These are phyloP conservation scores for Holtermanniella nyarrowii DNA, from an alignment of 768 basidiomycete species.

Conservation along the genomic window DNA sequence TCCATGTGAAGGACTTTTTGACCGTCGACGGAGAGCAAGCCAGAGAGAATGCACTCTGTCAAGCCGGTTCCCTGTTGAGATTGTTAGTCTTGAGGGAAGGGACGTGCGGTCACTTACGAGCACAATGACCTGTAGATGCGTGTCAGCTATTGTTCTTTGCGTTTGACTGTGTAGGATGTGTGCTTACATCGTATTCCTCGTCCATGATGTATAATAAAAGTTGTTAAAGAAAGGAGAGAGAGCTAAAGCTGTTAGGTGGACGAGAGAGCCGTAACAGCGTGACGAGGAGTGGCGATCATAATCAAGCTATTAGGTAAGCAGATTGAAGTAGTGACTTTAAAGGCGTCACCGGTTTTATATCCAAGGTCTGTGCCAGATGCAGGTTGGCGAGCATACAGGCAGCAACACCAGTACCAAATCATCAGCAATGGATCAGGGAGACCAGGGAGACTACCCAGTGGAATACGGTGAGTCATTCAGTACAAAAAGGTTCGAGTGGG, in stretches of 20 bases:
- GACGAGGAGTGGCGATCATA: no score
- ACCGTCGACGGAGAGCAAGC: constrained; percentile 94
- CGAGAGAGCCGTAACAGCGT: no score
- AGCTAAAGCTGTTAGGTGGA: no score
- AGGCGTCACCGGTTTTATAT: no score
- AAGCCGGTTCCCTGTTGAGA: constrained; percentile 84
- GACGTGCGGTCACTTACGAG: constrained; percentile 18
- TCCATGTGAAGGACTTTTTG: constrained; percentile 93
- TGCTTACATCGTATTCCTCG: constrained; percentile 89
- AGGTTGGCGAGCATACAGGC: no score
- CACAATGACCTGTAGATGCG: constrained; percentile 31
- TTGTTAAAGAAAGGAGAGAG: not conserved
- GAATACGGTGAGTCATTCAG: not conserved
- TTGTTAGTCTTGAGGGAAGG: constrained; percentile 39
- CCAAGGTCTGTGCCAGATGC: no score
- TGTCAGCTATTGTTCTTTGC: not conserved
- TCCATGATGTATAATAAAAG: constrained; percentile 56
- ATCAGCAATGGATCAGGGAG: not conserved
- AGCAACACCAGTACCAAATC: no score
- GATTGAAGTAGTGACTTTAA: no score
- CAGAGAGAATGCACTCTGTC: constrained; percentile 97
- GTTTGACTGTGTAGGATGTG: not conserved
- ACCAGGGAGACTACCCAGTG: not conserved
- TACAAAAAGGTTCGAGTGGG: no score
- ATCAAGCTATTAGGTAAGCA: no score